Evolutionary conservation across 2,329 filamentous ascomycete species (phyloP), one percentile per base, ranked within the genome.

Genomic region (Trematosphaeria pertusa): DNA sequence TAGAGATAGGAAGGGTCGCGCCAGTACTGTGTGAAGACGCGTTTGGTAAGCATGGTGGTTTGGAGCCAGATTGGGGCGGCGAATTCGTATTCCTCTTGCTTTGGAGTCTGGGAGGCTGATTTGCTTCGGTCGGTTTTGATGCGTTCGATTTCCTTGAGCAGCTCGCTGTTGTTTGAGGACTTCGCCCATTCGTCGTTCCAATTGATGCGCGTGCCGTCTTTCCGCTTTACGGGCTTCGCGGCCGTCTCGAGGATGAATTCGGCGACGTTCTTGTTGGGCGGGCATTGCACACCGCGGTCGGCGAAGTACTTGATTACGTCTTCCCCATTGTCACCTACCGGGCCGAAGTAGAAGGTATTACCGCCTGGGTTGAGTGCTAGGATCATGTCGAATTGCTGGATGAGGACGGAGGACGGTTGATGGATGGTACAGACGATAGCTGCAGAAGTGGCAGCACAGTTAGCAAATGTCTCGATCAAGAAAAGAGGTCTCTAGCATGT

Each of bases 131-230:
- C 79, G 1, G 75, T 66, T 54, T 85, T 82, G 43, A 91, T 82
- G 1, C 77, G 75, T 31, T 85, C 76, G 45, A 92, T 91, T 58
- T 91, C 87, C 9, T 81, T 71, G 5, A 85, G 69, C 14, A 90
- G 74, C 1, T 72, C 67, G 24, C 77, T 74, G 49, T 83, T 82
- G 61, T 91, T 79, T 9, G 82, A 73, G 0, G 86, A 90, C 34
- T 81, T 81, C 19, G 75, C 73, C 88, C 89, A 92, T 63, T 89
- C 86, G 26, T 89, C 81, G 62, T 88, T 87, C 88, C 88, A 92
- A 62, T 91, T 80, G 33, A 89, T 73, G 22, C 72, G 74, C 43
- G 75, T 81, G 30, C 83, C 84, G 37, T 85, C 77, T 17, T 68
- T 59, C 21, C 77, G 74, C 44, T 79, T 78, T 9, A 74, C 72